A percentile compares a stretch with the other conserved stretches of the same genome.
These are phyloP conservation scores for Russula earlei DNA, from an alignment of 768 basidiomycete genomes.

Conservation along the genomic window DNA sequence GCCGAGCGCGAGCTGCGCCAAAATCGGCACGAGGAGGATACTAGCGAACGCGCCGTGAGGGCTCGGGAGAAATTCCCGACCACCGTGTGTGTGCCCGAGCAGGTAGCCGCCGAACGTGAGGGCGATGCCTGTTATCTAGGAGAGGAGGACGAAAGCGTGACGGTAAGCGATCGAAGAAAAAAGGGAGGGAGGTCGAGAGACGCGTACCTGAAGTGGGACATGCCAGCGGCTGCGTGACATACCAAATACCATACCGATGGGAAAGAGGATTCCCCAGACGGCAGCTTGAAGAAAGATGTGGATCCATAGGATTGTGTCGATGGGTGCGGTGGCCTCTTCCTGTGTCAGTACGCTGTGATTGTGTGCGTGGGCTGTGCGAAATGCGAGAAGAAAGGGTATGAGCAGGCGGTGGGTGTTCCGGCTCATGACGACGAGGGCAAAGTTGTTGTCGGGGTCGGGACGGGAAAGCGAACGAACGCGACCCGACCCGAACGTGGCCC, in stretches of 20 bases:
- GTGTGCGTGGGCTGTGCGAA: constrained; percentile 38
- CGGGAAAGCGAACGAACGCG: not conserved
- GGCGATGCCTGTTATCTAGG: constrained; percentile 48
- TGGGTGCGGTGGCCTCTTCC: constrained; percentile 51
- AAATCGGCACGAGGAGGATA: constrained; percentile 55
- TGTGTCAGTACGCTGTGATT: constrained; percentile 53
- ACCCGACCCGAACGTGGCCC: too few relatives aligned
- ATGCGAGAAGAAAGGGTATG: not conserved
- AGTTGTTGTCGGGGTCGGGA: too few relatives aligned
- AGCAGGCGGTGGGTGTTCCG: not conserved
- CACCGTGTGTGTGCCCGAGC: constrained; percentile 81
- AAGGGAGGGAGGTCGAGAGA: not conserved
- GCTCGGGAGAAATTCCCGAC: constrained; percentile 64
- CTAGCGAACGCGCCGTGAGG: constrained; percentile 64
- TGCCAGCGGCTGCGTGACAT: constrained; percentile 80
- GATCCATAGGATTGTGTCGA: constrained; percentile 73
- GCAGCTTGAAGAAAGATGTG: constrained; percentile 72
- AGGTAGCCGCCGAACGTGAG: constrained; percentile 66
- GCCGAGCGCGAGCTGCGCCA: constrained; percentile 60
- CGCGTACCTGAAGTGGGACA: constrained; percentile 70
- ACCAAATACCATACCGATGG: constrained; percentile 72
- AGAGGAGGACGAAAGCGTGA: too few relatives aligned
- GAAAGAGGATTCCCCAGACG: constrained; percentile 84
- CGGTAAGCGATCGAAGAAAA: too few relatives aligned
- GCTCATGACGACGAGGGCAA: not conserved